phyloP scores from a whole-genome alignment of 495 filamentous ascomycete genomes.

The Neurospora sp. region DNA sequence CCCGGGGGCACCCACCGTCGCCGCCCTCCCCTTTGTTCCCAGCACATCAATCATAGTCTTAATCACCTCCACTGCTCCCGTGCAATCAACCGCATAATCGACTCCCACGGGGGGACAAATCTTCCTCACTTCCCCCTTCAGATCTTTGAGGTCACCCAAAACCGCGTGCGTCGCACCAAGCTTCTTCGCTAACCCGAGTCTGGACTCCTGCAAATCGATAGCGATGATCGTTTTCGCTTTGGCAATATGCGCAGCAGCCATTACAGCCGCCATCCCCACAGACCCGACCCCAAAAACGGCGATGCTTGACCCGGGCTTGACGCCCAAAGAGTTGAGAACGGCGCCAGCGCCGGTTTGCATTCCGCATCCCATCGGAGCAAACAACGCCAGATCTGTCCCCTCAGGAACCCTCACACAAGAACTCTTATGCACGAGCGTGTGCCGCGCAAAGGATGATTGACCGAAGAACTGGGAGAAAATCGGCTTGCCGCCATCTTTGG shows the following conservation, averaged over 20 bases:
- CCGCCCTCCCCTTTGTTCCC: constrained; percentile 26
- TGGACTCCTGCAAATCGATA: constrained; percentile 51
- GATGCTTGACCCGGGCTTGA: constrained; percentile 45
- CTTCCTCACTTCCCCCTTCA: constrained; percentile 17
- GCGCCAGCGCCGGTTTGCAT: constrained; percentile 38
- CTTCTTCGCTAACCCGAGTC: constrained; percentile 49
- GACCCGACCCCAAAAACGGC: constrained; percentile 67
- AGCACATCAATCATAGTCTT: constrained; percentile 23
- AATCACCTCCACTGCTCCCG: constrained; percentile 25
- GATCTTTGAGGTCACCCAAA: constrained; percentile 11
- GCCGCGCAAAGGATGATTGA: constrained; percentile 24
- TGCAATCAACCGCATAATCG: constrained; percentile 32
- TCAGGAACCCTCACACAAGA: constrained; percentile 20
- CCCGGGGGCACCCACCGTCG: constrained; percentile 35
- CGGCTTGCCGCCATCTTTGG: constrained; percentile 32
- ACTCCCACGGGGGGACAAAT: constrained; percentile 21
- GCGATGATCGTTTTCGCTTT: constrained; percentile 37
- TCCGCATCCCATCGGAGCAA: constrained; percentile 38
- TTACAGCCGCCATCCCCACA: constrained; percentile 56
- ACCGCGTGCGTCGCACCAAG: constrained; percentile 45
- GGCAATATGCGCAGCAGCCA: constrained; percentile 22
- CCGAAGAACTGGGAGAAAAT: constrained; percentile 51
- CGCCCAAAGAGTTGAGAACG: constrained; percentile 29
- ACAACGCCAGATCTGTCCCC: constrained; percentile 19
- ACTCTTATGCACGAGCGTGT: constrained; percentile 25